These are phyloP conservation scores for Candida glaebosa DNA, from an alignment of 805 yeast species.

Conservation along the genomic window DNA sequence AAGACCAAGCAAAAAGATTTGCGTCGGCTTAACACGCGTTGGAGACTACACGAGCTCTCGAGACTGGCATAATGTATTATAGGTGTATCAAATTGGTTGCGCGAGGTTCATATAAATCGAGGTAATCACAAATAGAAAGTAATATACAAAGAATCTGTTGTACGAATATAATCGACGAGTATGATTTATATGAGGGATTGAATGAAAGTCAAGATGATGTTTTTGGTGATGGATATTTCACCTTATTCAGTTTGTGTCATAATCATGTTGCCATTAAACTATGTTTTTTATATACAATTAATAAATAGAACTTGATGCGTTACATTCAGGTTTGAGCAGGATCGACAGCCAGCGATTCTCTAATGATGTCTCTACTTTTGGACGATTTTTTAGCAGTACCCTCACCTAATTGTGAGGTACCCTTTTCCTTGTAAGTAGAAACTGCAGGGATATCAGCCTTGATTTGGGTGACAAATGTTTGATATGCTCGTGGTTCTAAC, in stretches of 20 bases:
- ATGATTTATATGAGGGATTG: too few relatives aligned
- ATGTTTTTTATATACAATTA: neutral
- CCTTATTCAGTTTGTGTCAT: too few relatives aligned
- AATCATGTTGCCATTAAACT: too few relatives aligned
- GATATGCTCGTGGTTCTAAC: slow-evolving; percentile 92
- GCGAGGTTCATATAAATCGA: too few relatives aligned
- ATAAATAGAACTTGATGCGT: neutral
- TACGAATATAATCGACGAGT: too few relatives aligned
- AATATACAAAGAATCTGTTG: too few relatives aligned
- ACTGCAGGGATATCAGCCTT: slow-evolving; percentile 98
- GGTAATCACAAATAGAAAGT: too few relatives aligned
- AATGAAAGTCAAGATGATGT: too few relatives aligned
- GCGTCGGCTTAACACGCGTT: slow-evolving; percentile 29
- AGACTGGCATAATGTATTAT: neutral
- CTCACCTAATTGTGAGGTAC: slow-evolving; percentile 68
- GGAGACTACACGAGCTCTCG: neutral
- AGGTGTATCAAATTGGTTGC: too few relatives aligned
- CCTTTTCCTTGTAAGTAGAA: slow-evolving; percentile 92
- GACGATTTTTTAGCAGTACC: slow-evolving; percentile 30
- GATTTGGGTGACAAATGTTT: slow-evolving; percentile 81
- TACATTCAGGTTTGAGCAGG: neutral
- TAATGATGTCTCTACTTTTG: slow-evolving; percentile 51
- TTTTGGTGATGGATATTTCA: too few relatives aligned
- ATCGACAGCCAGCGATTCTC: slow-evolving; percentile 19
- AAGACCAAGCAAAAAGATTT: slow-evolving; percentile 76